Evolutionary conservation across 1,284 basidiomycete species (phyloP).

Genomic region (Baeospora myosura): DNA sequence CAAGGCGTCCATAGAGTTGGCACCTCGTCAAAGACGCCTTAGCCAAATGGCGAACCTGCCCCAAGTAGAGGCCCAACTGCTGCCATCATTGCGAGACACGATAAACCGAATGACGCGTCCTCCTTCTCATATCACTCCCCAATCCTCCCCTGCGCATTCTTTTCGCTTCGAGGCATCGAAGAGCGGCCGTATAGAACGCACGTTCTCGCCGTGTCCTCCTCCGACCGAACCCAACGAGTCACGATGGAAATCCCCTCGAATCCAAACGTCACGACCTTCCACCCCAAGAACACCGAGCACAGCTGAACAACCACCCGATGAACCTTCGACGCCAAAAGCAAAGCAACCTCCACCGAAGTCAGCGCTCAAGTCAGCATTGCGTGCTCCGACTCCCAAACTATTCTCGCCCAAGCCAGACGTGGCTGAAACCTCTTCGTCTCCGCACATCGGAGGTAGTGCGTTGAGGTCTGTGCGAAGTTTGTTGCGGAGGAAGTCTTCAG

Average conservation of each 20-base stretch:
- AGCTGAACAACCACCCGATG: slow-evolving; percentile 10
- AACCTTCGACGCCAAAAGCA: slow-evolving; percentile 15
- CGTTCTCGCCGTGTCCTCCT: slow-evolving; percentile 5
- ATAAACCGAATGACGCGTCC: slow-evolving; percentile 61
- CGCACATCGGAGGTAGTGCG: slow-evolving; percentile 15
- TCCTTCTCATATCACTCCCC: slow-evolving; percentile 25
- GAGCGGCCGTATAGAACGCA: slow-evolving; percentile 1
- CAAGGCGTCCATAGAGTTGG: slow-evolving; percentile 14
- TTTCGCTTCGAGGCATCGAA: slow-evolving; percentile 6
- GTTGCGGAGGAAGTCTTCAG: slow-evolving; percentile 23
- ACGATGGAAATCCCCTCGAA: too few species aligned
- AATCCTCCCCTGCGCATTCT: slow-evolving; percentile 11
- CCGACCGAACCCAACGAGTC: slow-evolving; percentile 2
- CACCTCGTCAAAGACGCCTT: slow-evolving; percentile 26
- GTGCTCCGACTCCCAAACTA: slow-evolving; percentile 26
- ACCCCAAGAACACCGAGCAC: slow-evolving; percentile 4
- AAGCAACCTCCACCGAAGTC: slow-evolving; percentile 24
- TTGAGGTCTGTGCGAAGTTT: slow-evolving; percentile 26
- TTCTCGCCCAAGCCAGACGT: slow-evolving; percentile 11
- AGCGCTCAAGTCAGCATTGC: slow-evolving; percentile 34
- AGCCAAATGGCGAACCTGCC: slow-evolving; percentile 46
- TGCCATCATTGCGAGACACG: slow-evolving; percentile 64
- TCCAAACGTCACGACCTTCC: neutral
- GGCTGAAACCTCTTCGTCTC: slow-evolving; percentile 7
- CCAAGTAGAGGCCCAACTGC: slow-evolving; percentile 50